Evolutionary conservation across 192 early-diverging fungal species (phyloP).

Genomic region (Backusella westeae): DNA sequence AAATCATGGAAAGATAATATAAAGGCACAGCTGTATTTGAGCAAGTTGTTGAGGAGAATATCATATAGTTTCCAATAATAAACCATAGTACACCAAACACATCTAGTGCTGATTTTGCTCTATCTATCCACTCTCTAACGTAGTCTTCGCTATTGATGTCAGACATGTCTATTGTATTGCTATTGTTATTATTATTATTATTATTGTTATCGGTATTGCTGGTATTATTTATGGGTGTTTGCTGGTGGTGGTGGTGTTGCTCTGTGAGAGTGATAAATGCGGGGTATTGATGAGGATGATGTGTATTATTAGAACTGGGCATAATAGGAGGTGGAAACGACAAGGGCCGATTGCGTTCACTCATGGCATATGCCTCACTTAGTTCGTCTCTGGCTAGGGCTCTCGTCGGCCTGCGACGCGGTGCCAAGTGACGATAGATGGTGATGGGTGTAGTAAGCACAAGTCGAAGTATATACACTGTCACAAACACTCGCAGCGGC

Average conservation of each 20-base stretch:
- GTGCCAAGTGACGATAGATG: slow-evolving; percentile 56
- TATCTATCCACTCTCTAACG: slow-evolving; percentile 26
- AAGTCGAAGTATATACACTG: slow-evolving; percentile 57
- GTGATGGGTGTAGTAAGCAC: slow-evolving; percentile 62
- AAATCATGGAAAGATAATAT: slow-evolving; percentile 61
- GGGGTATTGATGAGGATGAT: slow-evolving; percentile 1
- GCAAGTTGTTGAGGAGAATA: slow-evolving; percentile 56
- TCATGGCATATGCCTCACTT: slow-evolving; percentile 13
- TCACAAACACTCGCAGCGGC: slow-evolving; percentile 57
- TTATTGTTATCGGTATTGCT: not conserved
- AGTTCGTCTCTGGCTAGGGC: not conserved
- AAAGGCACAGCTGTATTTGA: slow-evolving; percentile 52
- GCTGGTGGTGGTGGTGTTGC: not conserved
- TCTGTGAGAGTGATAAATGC: not conserved
- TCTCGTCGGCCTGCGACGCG: slow-evolving; percentile 29
- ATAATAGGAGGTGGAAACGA: slow-evolving; percentile 3
- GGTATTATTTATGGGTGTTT: not conserved
- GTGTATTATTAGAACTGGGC: not conserved
- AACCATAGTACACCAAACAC: slow-evolving; percentile 60
- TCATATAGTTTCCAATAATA: slow-evolving; percentile 67
- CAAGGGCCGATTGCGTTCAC: slow-evolving; percentile 1
- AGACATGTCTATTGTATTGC: not conserved
- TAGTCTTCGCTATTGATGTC: slow-evolving; percentile 1
- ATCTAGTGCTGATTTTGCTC: slow-evolving; percentile 60
- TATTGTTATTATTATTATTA: not conserved